These are phyloP conservation scores for Pseudopithomyces chartarum DNA, from an alignment of 2,329 filamentous ascomycete genomes.

Conservation along the genomic window DNA sequence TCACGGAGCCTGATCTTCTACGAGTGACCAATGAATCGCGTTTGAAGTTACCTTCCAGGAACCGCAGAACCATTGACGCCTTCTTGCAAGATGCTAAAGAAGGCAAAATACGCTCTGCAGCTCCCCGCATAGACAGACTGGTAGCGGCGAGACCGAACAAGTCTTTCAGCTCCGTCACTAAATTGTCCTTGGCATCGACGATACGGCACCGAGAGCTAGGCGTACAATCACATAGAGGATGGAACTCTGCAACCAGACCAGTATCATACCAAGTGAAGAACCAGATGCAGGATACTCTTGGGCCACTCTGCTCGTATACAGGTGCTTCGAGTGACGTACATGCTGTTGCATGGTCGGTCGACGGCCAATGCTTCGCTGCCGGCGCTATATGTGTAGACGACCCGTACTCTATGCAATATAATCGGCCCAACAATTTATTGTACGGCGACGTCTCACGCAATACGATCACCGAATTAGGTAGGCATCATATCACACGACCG, in stretches of 20 bases:
- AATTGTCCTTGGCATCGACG: slow-evolving; percentile 22
- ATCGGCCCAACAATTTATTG: slow-evolving; percentile 62
- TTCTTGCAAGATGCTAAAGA: slow-evolving; percentile 37
- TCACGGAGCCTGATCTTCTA: slow-evolving; percentile 30
- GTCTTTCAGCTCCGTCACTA: slow-evolving; percentile 19
- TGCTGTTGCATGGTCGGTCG: slow-evolving; percentile 60
- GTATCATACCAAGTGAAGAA: slow-evolving; percentile 34
- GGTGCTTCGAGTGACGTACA: slow-evolving; percentile 64
- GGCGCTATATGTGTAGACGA: slow-evolving; percentile 63
- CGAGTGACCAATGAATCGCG: slow-evolving; percentile 21
- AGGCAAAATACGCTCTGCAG: slow-evolving; percentile 22
- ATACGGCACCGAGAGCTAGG: slow-evolving; percentile 43
- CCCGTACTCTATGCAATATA: slow-evolving; percentile 63
- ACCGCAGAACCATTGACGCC: slow-evolving; percentile 29
- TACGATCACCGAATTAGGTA: slow-evolving; percentile 57
- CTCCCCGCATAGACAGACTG: slow-evolving; percentile 32
- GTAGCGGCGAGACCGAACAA: slow-evolving; percentile 24
- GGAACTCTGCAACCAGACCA: slow-evolving; percentile 25
- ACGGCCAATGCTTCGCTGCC: slow-evolving; percentile 60
- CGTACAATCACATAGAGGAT: slow-evolving; percentile 30
- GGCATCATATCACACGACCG: slow-evolving; percentile 56
- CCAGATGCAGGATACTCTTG: slow-evolving; percentile 47
- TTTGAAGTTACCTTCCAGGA: slow-evolving; percentile 20
- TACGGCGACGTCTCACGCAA: slow-evolving; percentile 53
- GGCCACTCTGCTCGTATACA: slow-evolving; percentile 55